These are phyloP conservation scores for Xylaria acuta DNA, from an alignment of 495 filamentous ascomycete genomes.

Conservation along the genomic window DNA sequence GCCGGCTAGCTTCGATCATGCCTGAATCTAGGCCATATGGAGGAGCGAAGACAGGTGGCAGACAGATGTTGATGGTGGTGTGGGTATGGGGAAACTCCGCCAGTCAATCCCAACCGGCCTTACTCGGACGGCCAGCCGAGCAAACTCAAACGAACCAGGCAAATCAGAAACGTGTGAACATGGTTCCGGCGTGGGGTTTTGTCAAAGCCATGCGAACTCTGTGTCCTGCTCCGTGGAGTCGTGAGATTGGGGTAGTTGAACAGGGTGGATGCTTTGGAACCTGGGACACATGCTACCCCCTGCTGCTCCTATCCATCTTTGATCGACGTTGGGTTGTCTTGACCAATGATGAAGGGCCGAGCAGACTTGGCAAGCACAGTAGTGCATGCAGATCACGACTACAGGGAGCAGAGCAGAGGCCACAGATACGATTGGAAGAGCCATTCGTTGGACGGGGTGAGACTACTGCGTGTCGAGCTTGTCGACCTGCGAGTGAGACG, in stretches of 20 bases:
- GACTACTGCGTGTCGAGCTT: neutral
- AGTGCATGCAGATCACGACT: conserved; percentile 10
- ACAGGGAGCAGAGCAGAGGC: neutral
- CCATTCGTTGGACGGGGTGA: neutral
- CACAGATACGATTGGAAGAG: conserved; percentile 6
- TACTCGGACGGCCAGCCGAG: neutral
- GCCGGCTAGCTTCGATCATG: neutral
- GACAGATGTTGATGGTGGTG: conserved; percentile 2
- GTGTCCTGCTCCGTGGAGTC: conserved; percentile 9
- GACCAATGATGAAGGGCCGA: neutral
- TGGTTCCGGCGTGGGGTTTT: neutral
- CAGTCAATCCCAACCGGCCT: neutral
- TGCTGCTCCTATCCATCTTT: conserved; percentile 10
- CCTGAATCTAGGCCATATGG: neutral
- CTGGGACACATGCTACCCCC: neutral
- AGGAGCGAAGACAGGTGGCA: neutral
- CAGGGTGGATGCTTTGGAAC: neutral
- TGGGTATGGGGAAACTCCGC: conserved; percentile 21
- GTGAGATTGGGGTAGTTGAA: conserved; percentile 12
- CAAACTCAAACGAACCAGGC: neutral
- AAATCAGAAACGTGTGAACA: neutral
- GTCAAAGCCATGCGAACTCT: conserved; percentile 24
- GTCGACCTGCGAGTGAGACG: conserved; percentile 16
- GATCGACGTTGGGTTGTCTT: conserved; percentile 4
- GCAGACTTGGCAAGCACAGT: conserved; percentile 5